Conservation (phyloP, 805 yeast species). For the Kockiozyma suomiensis region DNA sequence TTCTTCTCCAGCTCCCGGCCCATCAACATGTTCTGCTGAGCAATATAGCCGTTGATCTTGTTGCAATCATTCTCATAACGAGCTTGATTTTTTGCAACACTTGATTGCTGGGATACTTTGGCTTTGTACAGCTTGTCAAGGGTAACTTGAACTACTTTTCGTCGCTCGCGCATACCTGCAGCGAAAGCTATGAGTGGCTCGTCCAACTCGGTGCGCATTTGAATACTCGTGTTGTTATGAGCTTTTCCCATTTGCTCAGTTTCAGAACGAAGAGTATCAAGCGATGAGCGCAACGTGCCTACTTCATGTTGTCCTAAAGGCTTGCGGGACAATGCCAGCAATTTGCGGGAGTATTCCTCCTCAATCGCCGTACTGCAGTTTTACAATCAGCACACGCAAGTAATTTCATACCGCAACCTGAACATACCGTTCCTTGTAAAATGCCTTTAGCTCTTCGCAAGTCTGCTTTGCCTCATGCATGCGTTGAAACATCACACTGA, state of each 20-base stretch:
- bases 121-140: slow-evolving; percentile 58
- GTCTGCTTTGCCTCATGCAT: slow-evolving; percentile 64
- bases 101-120: slow-evolving; percentile 44
- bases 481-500: slow-evolving; percentile 55
- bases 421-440: slow-evolving; percentile 52
- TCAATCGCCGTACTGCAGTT: slow-evolving; percentile 59
- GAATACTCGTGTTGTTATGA: slow-evolving; percentile 56
- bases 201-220: slow-evolving; percentile 54
- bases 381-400: slow-evolving; percentile 44
- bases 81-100: slow-evolving; percentile 44
- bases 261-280: slow-evolving; percentile 61
- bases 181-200: slow-evolving; percentile 58
- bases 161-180: slow-evolving; percentile 54
- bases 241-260: slow-evolving; percentile 61
- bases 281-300: slow-evolving; percentile 60
- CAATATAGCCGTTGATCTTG: slow-evolving; percentile 59
- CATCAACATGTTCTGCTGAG: slow-evolving; percentile 67
- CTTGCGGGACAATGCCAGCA: slow-evolving; percentile 55
- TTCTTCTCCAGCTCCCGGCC: slow-evolving; percentile 71
- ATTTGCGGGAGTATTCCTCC: slow-evolving; percentile 65
- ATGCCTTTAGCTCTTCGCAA: slow-evolving; percentile 52
- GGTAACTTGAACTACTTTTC: slow-evolving; percentile 59
- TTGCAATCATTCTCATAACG: slow-evolving; percentile 62
- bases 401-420: slow-evolving; percentile 23
- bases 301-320: slow-evolving; percentile 59